A percentile compares a stretch with the other conserved stretches of the same genome.
Conservation (phyloP, 345 rosid species). For the Passiflora organensis region DNA sequence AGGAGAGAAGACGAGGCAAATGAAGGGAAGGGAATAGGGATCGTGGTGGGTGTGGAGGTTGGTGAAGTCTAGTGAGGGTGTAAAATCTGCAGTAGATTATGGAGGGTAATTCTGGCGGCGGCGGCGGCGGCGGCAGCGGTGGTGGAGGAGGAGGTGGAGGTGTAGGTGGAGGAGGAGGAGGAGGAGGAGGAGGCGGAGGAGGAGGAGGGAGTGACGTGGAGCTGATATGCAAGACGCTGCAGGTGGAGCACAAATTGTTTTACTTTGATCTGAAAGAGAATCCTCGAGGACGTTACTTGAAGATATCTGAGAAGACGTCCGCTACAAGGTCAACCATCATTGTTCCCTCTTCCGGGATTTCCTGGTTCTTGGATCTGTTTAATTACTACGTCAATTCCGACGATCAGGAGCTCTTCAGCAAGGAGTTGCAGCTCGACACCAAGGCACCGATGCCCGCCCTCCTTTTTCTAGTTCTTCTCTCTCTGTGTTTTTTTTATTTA, state of each 20-base stretch:
- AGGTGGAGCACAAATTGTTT: constrained; percentile 95
- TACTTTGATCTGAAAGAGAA: constrained; percentile 95
- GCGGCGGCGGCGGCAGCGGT: constrained; percentile 4
- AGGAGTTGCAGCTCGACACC: constrained; percentile 95
- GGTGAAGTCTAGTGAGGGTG: too few relatives aligned
- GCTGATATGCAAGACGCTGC: constrained; percentile 89
- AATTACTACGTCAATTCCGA: constrained; percentile 89
- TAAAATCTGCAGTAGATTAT: constrained; percentile 7
- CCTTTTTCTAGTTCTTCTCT: background rate
- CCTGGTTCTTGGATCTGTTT: constrained; percentile 98
- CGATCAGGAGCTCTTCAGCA: constrained; percentile 84
- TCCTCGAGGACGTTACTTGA: constrained; percentile 89
- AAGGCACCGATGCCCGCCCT: constrained; percentile 37
- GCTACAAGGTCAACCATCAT: constrained; percentile 98
- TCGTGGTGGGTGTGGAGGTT: too few relatives aligned
- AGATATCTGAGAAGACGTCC: constrained; percentile 97
- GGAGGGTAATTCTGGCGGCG: constrained; percentile 55
- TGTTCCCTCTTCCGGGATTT: constrained; percentile 90
- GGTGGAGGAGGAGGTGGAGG: constrained; percentile 17
- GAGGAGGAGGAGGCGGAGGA: constrained; percentile 34
- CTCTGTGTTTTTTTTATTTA: background rate
- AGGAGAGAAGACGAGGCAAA: background rate
- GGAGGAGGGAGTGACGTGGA: constrained; percentile 67
- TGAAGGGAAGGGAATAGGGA: background rate
- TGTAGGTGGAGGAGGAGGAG: constrained; percentile 5